Conservation (phyloP, 768 basidiomycete genomes). For the Heimioporus sp. region DNA sequence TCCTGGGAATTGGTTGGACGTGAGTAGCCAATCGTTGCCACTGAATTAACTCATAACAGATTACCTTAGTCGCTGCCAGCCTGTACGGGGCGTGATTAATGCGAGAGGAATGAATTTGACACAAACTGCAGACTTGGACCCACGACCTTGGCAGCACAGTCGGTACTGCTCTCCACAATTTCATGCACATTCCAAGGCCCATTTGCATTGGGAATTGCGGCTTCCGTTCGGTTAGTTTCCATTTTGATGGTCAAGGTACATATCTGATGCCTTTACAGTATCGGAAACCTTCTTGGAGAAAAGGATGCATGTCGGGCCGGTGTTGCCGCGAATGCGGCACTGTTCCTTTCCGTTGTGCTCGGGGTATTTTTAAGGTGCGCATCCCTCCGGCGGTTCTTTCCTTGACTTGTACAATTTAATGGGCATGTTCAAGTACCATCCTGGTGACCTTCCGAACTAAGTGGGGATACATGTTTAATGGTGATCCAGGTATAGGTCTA, state of each 20-base stretch:
- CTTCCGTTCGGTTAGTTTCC: conserved; percentile 69
- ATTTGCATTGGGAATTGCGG: conserved; percentile 75
- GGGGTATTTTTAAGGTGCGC: conserved; percentile 60
- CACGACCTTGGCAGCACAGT: conserved; percentile 81
- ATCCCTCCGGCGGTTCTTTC: background rate
- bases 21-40: conserved; percentile 8
- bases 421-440: conserved; percentile 36
- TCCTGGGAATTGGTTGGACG: conserved; percentile 84
- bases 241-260: background rate
- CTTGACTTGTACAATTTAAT: conserved; percentile 1
- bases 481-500: conserved; percentile 45
- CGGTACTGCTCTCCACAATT: conserved; percentile 72
- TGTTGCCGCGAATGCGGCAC: conserved; percentile 60
- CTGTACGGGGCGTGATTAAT: conserved; percentile 33
- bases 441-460: conserved; percentile 58
- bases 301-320: conserved; percentile 68
- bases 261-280: conserved; percentile 38
- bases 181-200: conserved; percentile 83
- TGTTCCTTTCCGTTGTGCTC: conserved; percentile 62
- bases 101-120: conserved; percentile 10
- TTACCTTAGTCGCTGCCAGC: conserved; percentile 47
- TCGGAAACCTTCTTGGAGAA: conserved; percentile 89
- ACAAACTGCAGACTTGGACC: conserved; percentile 63
- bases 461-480: conserved; percentile 80
- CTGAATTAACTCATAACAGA: conserved; percentile 2